phyloP scores from a whole-genome alignment of 805 yeast species.

The Hanseniaspora meyeri region DNA sequence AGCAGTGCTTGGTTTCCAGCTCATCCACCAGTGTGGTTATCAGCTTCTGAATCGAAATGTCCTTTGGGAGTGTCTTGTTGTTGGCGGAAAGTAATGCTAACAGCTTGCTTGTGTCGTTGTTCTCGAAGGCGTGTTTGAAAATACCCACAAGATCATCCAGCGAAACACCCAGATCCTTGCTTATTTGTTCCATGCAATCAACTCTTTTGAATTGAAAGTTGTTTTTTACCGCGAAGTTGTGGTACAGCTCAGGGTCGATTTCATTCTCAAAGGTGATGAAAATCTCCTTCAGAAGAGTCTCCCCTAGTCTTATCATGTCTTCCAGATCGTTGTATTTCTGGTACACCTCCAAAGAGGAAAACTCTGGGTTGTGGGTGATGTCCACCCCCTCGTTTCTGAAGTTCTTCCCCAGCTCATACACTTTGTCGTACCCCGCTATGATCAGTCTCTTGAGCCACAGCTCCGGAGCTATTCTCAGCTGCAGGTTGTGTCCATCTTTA shows the following conservation, averaged over 20 bases:
- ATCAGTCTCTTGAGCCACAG: constrained; percentile 79
- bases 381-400: constrained; percentile 93
- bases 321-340: constrained; percentile 55
- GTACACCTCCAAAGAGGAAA: constrained; percentile 81
- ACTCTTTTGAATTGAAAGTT: constrained; percentile 24
- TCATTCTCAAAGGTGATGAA: constrained; percentile 24
- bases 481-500: constrained; percentile 30
- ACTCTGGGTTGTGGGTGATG: constrained; percentile 87
- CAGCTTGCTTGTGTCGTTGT: background rate
- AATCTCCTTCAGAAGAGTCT: constrained; percentile 39
- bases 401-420: constrained; percentile 73
- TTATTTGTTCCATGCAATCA: constrained; percentile 25
- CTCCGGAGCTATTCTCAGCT: constrained; percentile 86
- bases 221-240: constrained; percentile 15
- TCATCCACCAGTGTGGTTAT: constrained; percentile 28
- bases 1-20: constrained; percentile 51
- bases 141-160: constrained; percentile 21
- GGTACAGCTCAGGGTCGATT: constrained; percentile 9
- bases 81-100: constrained; percentile 28
- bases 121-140: background rate
- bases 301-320: constrained; percentile 55
- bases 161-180: constrained; percentile 18
- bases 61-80: constrained; percentile 27
- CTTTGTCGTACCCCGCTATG: constrained; percentile 72
- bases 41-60: constrained; percentile 51